phyloP scores from a whole-genome alignment of 2,329 filamentous ascomycete species.

The Cadophora luteo-olivacea region DNA sequence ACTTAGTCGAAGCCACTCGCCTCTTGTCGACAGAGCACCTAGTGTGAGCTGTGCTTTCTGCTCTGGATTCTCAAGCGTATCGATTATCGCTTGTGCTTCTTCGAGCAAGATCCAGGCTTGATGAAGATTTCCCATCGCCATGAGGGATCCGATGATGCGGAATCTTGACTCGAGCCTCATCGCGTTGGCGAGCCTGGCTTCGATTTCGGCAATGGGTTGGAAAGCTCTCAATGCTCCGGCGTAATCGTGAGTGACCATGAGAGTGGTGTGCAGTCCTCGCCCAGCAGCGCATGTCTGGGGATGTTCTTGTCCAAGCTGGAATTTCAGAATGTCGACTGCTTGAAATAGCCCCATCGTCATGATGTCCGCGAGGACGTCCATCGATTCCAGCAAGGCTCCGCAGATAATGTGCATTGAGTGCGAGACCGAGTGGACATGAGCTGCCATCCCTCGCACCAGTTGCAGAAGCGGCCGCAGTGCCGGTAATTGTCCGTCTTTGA shows the following conservation, averaged over 20 bases:
- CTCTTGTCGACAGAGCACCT: constrained; percentile 9
- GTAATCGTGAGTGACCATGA: constrained; percentile 2
- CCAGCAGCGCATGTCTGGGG: constrained; percentile 12
- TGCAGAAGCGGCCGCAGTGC: constrained; percentile 13
- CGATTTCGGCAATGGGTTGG: constrained; percentile 9
- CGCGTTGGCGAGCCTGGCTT: neutral
- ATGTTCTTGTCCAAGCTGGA: constrained; percentile 2
- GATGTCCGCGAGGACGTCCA: constrained; percentile 14
- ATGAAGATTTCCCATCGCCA: constrained; percentile 11
- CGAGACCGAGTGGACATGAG: constrained; percentile 16
- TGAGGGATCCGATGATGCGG: constrained; percentile 1
- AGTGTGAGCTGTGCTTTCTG: constrained; percentile 10
- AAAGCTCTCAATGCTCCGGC: constrained; percentile 6
- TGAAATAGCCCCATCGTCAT: constrained; percentile 11
- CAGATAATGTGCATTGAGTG: constrained; percentile 14
- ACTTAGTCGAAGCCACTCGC: constrained; percentile 3
- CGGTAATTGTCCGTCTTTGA: constrained; percentile 6
- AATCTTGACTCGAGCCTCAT: constrained; percentile 10
- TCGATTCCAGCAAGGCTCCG: constrained; percentile 5
- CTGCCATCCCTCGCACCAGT: constrained; percentile 15
- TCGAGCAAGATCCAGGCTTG: neutral
- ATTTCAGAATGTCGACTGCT: constrained; percentile 13
- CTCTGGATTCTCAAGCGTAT: constrained; percentile 1
- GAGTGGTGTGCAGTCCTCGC: constrained; percentile 8
- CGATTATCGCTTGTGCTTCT: neutral